These are phyloP conservation scores for Asparagopsis taxiformis DNA, from an alignment of 31 red algal genomes.

Conservation along the genomic window DNA sequence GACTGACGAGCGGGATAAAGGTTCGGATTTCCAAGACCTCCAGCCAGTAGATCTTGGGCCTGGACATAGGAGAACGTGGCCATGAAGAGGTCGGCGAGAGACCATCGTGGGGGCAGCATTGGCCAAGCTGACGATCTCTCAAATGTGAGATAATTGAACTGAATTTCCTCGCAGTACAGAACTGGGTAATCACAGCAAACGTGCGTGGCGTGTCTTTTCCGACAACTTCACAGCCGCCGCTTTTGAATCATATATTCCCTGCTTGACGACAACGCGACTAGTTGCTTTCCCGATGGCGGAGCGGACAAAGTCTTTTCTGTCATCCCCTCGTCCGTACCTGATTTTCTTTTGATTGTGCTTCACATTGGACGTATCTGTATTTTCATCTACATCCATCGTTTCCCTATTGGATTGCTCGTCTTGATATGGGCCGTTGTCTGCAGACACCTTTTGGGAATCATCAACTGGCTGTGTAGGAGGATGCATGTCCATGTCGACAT, in stretches of 20 bases:
- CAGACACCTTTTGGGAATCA: background rate
- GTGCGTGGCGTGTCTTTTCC: conserved; percentile 60
- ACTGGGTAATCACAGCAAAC: conserved; percentile 67
- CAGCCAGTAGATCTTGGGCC: conserved; percentile 59
- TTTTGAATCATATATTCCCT: background rate
- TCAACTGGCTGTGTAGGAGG: background rate
- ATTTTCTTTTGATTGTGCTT: background rate
- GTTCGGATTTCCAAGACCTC: conserved; percentile 64
- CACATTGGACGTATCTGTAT: too few relatives aligned
- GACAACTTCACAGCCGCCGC: conserved; percentile 30
- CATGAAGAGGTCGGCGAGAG: conserved; percentile 47
- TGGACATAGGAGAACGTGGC: conserved; percentile 70
- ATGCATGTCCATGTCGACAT: background rate
- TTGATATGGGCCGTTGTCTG: background rate
- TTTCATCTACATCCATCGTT: too few relatives aligned
- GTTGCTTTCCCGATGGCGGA: background rate
- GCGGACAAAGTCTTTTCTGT: background rate
- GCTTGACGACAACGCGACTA: background rate
- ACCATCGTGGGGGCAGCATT: conserved; percentile 49
- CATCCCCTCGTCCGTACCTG: background rate
- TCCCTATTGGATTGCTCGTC: background rate
- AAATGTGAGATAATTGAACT: conserved; percentile 73
- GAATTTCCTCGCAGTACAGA: conserved; percentile 69
- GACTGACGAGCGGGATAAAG: conserved; percentile 58
- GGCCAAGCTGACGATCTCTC: conserved; percentile 57